Conservation (phyloP, 805 yeast species). For the Sporopachydermia lactativora region DNA sequence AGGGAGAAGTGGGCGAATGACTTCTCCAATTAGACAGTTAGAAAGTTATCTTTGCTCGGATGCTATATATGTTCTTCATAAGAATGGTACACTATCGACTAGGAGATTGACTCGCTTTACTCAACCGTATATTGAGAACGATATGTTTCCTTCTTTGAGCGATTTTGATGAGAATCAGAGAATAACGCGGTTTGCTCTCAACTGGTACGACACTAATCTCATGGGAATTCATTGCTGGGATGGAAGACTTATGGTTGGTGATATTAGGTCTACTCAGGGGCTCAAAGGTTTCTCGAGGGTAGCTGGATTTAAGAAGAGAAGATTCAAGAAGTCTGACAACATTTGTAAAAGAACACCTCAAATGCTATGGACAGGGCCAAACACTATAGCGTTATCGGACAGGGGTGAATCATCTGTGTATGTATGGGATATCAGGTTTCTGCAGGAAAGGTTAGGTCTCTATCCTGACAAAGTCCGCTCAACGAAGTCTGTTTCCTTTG, state of each 20-base stretch:
- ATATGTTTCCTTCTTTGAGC: too few relatives aligned
- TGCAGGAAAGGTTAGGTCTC: too few relatives aligned
- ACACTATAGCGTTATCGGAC: not conserved
- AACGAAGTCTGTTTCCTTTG: too few relatives aligned
- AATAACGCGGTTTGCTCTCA: not conserved
- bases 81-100: not conserved
- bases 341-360: not conserved
- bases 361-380: not conserved
- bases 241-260: not conserved
- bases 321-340: not conserved
- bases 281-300: not conserved
- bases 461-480: too few relatives aligned
- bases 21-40: not conserved
- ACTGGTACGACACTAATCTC: not conserved
- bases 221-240: not conserved
- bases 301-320: not conserved
- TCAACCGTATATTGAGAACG: not conserved
- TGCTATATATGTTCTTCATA: not conserved
- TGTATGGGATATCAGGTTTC: not conserved
- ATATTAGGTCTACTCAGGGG: not conserved
- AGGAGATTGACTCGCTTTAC: not conserved
- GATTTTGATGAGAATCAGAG: not conserved
- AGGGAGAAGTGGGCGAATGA: not conserved
- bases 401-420: not conserved
- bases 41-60: not conserved